Evolutionary conservation across 2,329 filamentous ascomycete genomes (phyloP).

Genomic region (Aspergillus versicolor): DNA sequence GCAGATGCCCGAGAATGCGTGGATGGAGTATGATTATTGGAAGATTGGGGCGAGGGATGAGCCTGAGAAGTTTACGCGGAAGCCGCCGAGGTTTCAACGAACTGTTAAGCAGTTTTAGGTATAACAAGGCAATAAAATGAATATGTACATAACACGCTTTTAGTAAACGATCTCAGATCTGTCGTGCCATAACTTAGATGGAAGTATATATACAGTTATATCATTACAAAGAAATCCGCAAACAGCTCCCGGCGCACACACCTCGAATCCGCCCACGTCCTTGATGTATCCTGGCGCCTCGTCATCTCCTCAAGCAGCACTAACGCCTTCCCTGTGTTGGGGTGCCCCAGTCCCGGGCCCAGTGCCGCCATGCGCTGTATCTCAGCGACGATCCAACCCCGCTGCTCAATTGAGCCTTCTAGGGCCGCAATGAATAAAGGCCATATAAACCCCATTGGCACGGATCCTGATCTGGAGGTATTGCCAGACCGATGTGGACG

Average conservation of each 20-base stretch:
- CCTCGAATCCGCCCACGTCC: slow-evolving; percentile 35
- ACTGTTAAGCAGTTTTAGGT: slow-evolving; percentile 34
- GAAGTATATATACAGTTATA: slow-evolving; percentile 14
- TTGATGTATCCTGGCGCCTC: slow-evolving; percentile 32
- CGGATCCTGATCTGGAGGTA: background rate
- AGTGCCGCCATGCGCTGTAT: slow-evolving; percentile 31
- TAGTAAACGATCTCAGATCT: background rate
- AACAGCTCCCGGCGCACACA: slow-evolving; percentile 36
- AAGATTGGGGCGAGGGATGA: slow-evolving; percentile 53
- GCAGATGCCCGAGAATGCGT: slow-evolving; percentile 65
- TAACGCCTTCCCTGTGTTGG: slow-evolving; percentile 30
- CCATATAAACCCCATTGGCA: slow-evolving; percentile 36
- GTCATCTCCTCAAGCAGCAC: slow-evolving; percentile 36
- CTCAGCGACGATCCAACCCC: slow-evolving; percentile 33
- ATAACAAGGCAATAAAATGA: background rate
- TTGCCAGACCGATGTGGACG: background rate
- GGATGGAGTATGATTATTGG: slow-evolving; percentile 68
- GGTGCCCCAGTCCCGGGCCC: slow-evolving; percentile 23
- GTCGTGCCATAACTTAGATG: background rate
- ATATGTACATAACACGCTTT: background rate
- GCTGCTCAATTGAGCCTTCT: slow-evolving; percentile 32
- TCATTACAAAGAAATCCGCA: slow-evolving; percentile 34
- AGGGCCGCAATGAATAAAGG: slow-evolving; percentile 36
- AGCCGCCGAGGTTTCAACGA: slow-evolving; percentile 36
- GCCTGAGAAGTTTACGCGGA: slow-evolving; percentile 45